These are phyloP conservation scores for Paecilomyces variotii DNA, from an alignment of 2,329 filamentous ascomycete genomes.

Conservation along the genomic window DNA sequence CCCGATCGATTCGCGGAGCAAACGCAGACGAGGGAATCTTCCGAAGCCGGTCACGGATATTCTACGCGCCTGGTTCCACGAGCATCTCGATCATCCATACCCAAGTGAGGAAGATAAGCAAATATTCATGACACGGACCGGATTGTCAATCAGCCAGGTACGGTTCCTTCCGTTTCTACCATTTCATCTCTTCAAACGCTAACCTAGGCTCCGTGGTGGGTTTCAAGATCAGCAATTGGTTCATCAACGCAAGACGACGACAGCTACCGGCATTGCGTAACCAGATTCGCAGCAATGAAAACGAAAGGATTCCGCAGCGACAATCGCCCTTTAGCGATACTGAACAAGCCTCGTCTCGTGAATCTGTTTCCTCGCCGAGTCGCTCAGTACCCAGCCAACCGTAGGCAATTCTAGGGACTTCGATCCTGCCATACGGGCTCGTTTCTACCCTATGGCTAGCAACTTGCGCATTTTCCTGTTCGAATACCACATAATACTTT, in stretches of 20 bases:
- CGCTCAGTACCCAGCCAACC: not conserved
- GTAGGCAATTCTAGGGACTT: not conserved
- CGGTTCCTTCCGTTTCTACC: slow-evolving; percentile 4
- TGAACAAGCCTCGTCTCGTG: not conserved
- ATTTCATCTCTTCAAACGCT: not conserved
- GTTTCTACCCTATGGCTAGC: not conserved
- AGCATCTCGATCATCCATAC: slow-evolving; percentile 73
- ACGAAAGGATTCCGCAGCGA: not conserved
- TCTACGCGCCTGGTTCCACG: slow-evolving; percentile 69
- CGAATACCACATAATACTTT: not conserved
- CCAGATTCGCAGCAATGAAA: slow-evolving; percentile 29
- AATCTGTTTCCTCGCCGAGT: not conserved
- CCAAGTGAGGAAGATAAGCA: slow-evolving; percentile 84
- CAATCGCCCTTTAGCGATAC: not conserved
- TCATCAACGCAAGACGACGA: slow-evolving; percentile 43
- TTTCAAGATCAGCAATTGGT: slow-evolving; percentile 45
- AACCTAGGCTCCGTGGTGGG: not conserved
- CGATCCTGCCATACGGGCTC: not conserved
- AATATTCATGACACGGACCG: slow-evolving; percentile 66
- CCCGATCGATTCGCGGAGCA: slow-evolving; percentile 32
- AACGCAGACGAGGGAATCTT: slow-evolving; percentile 68
- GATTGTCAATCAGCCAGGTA: slow-evolving; percentile 63
- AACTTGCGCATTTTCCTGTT: not conserved
- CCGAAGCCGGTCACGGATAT: slow-evolving; percentile 86
- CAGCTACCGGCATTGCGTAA: slow-evolving; percentile 41